Percentiles rank a stretch among this genome's conserved stretches.
phyloP scores from a whole-genome alignment of 495 filamentous ascomycete genomes.

The Gamarada debralockiae region DNA sequence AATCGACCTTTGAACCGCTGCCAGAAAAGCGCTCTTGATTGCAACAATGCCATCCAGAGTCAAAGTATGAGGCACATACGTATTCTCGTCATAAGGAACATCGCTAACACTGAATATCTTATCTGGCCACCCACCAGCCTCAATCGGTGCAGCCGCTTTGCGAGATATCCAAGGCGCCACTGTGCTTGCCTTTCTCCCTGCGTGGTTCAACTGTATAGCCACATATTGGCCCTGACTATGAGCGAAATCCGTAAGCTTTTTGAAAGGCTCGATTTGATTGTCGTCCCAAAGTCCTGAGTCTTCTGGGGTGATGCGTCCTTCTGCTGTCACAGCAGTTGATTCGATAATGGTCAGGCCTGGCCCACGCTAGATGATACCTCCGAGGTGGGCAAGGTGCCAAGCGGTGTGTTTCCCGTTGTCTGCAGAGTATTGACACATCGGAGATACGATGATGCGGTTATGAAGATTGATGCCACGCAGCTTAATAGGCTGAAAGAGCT shows the following conservation, averaged over 20 bases:
- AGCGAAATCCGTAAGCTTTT: conserved; percentile 59
- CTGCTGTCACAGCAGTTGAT: conserved; percentile 61
- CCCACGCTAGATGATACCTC: too few relatives aligned
- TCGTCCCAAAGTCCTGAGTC: conserved; percentile 71
- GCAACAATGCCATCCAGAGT: too few relatives aligned
- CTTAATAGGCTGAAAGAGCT: conserved; percentile 53
- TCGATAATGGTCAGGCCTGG: conserved; percentile 66
- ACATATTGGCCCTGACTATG: conserved; percentile 65
- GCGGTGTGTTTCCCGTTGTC: conserved; percentile 56
- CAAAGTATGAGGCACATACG: too few relatives aligned
- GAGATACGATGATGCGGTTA: conserved; percentile 54
- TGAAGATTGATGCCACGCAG: conserved; percentile 54
- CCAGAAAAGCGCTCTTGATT: too few relatives aligned
- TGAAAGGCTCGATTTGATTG: conserved; percentile 59
- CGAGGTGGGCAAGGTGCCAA: conserved; percentile 57
- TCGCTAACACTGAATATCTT: conserved; percentile 31
- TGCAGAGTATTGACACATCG: conserved; percentile 66
- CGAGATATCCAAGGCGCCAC: conserved; percentile 60
- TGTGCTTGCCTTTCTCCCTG: conserved; percentile 66
- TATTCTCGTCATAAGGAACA: too few relatives aligned
- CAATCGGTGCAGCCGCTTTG: conserved; percentile 43
- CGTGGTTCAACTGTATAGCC: conserved; percentile 70
- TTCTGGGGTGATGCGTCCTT: conserved; percentile 71
- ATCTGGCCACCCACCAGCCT: conserved; percentile 55
- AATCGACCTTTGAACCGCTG: too few relatives aligned